A percentile compares a stretch with the other conserved stretches of the same genome.
Evolutionary conservation across 2,329 filamentous ascomycete species (phyloP).

Genomic region (Claviceps humidiphila): DNA sequence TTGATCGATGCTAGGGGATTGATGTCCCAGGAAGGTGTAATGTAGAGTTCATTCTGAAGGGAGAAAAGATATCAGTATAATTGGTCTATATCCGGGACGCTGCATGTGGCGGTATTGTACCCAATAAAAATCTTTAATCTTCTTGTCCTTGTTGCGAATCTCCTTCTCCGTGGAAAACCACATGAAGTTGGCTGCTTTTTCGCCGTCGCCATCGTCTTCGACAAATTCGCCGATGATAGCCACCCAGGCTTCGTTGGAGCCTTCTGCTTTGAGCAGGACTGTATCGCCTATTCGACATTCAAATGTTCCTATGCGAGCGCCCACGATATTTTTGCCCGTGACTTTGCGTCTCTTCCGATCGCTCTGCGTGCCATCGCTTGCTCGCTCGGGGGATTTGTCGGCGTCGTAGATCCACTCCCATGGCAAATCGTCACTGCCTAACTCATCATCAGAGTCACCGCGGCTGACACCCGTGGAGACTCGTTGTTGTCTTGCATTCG

Average conservation of each 20-base stretch:
- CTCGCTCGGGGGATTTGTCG: constrained; percentile 17
- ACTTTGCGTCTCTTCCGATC: constrained; percentile 24
- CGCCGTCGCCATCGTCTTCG: constrained; percentile 48
- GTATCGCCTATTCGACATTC: constrained; percentile 70
- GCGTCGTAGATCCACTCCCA: constrained; percentile 67
- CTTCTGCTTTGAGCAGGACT: constrained; percentile 78
- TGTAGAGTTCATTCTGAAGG: constrained; percentile 72
- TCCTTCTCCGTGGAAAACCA: constrained; percentile 94
- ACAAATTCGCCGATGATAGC: constrained; percentile 76
- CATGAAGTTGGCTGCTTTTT: constrained; percentile 78
- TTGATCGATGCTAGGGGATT: constrained; percentile 85
- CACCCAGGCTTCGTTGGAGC: constrained; percentile 79
- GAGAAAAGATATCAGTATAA: neutral
- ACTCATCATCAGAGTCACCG: constrained; percentile 82
- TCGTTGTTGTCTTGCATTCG: constrained; percentile 10
- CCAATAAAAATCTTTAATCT: constrained; percentile 63
- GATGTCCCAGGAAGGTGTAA: constrained; percentile 74
- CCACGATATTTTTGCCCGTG: constrained; percentile 47
- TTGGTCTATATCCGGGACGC: neutral
- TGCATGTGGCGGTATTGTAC: constrained; percentile 25
- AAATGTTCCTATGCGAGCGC: constrained; percentile 71
- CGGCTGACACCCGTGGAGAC: constrained; percentile 42
- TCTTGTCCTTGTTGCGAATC: constrained; percentile 71
- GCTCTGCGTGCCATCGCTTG: constrained; percentile 14
- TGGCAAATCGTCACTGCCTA: constrained; percentile 55